Evolutionary conservation across 805 yeast genomes (phyloP), one percentile per base, ranked within the genome.

Genomic region (Kazachstania psychrophila): DNA sequence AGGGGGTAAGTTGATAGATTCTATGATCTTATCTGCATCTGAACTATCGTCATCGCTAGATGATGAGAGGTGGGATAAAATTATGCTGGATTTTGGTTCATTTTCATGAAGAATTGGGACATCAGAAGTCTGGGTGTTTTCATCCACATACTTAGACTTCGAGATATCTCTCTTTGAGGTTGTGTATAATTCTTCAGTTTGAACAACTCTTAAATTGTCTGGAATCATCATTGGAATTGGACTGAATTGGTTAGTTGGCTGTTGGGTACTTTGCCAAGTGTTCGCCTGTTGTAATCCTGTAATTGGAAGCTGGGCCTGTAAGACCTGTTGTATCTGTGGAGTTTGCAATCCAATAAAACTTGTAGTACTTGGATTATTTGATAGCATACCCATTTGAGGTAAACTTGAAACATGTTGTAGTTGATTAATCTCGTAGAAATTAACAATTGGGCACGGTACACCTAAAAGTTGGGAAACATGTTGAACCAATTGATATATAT

Each of bases 401-500:
- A 33, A 8, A 27, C 36, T 33, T 10, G 11, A 17, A 20, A 22
- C 20, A 27, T 30, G 25, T n/a, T 27, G 23, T 18, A 36, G 13
- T 23, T 30, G 25, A 14, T 14, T 38, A 13, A 10, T 9, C 9
- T 28, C 43, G 37, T 67, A 62, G 40, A 59, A 65, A 38, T 66
- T 62, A 12, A 51, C 49, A 11, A 67, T 55, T 19, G 71, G 66
- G 13, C 58, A 72, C 23, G 68, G 68, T 10, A 64, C 51, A 15
- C 72, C 71, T 54, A 75, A 70, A 72, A 82, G 72, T 34, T 65
- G 65, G 42, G 80, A 74, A 5, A 81, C 64, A 54, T 81, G 88
- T 34, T 75, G 83, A 22, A 83, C 56, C 17, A 81, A 63, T 53
- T 82, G 89, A 40, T 73, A 75, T 3, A 78, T 78, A 41, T 77